Evolutionary conservation across 371 early-diverging fungal species (phyloP).

Genomic region (Massospora cicadina): DNA sequence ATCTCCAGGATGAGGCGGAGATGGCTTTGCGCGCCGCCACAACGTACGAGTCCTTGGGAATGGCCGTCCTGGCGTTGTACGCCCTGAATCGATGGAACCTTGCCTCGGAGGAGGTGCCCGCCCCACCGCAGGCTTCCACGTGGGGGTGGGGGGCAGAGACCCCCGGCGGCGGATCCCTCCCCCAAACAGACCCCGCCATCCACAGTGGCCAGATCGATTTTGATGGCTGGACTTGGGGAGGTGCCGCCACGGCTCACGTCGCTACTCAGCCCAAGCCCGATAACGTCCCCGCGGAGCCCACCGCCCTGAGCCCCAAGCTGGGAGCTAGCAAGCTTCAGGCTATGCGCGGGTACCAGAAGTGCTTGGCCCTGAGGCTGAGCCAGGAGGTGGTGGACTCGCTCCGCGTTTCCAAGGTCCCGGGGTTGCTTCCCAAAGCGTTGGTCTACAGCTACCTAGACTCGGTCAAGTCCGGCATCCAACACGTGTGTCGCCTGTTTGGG

Average conservation of each 20-base stretch:
- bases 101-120: not conserved
- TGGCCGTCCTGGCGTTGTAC: not conserved
- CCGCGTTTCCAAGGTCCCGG: not conserved
- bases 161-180: not conserved
- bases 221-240: constrained; percentile 9
- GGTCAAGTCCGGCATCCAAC: not conserved
- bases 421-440: not conserved
- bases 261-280: not conserved
- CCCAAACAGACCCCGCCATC: not conserved
- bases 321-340: not conserved
- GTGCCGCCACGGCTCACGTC: not conserved
- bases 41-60: not conserved
- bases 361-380: not conserved
- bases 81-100: not conserved
- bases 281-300: not conserved
- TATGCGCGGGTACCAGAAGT: not conserved
- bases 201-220: constrained; percentile 5
- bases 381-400: not conserved
- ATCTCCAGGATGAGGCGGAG: not conserved
- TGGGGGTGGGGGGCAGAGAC: not conserved
- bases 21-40: not conserved
- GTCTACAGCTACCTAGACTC: not conserved
- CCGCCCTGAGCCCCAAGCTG: not conserved
- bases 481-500: not conserved
- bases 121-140: not conserved